Evolutionary conservation across 169 alveolate genomes (phyloP), one percentile per base, ranked within the genome.

Genomic region (Plasmodium reichenowi): DNA sequence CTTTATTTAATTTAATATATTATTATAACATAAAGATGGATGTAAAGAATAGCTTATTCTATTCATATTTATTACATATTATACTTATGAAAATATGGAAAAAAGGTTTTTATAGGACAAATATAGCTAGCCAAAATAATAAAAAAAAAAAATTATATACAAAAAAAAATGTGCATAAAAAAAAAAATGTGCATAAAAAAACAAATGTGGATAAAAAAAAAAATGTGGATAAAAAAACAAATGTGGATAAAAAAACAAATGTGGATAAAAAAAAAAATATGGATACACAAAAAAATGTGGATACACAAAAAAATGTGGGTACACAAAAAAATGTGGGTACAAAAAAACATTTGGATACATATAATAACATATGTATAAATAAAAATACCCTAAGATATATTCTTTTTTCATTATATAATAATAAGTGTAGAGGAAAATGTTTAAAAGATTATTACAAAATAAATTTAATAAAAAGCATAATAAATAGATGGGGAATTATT

Each of bases 1-100:
- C 75, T 5, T 68, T 70, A 22, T 85, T 70, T 45, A 85, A 85
- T 70, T 59, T 85, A 26, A 74, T 85, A 7, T 15, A 59, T 70
- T 85, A 70, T 70, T 85, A 85, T 72, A 7, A 32, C 24, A 75
- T 43, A 1, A 45, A 43, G 43, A 70, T 58, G 22, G 74, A 38
- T 12, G 12, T 7, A 24, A 58, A 62, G 56, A 85, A 24, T n/a
- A 32, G 66, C 2, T 50, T 43, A 20, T 47, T 67, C 8, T 85
- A 70, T 70, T 68, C 75, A 29, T 50, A 13, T 26, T 6, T 85
- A n/a, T 63, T 85, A 47, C 91, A 85, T 56, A 17, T 45, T 12
- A 43, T 85, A 20, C 22, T 85, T 32, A 58, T 85, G 68, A 48
- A 22, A 43, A 59, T 85, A 2, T 12, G 17, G 20, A 38, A 48